phyloP scores from a whole-genome alignment of 1,284 basidiomycete species.

The Wallemia hederae region DNA sequence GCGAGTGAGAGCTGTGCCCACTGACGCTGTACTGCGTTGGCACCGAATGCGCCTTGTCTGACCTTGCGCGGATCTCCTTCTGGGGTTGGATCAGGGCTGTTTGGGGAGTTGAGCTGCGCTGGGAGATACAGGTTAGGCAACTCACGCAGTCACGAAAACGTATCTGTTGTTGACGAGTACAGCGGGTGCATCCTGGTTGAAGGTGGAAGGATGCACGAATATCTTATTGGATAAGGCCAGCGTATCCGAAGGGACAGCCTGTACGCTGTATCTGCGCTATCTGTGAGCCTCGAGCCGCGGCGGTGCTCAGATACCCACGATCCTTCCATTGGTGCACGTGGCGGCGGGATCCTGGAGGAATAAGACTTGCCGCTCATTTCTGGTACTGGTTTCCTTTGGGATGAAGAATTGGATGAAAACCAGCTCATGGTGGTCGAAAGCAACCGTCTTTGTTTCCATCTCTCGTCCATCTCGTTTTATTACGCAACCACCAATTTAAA shows the following conservation, averaged over 20 bases:
- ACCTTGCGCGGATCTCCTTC: slow-evolving; percentile 16
- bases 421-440: not conserved
- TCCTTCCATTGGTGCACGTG: not conserved
- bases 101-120: not conserved
- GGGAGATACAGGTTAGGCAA: too few species aligned
- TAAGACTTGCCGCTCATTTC: not conserved
- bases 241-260: slow-evolving; percentile 18
- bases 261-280: slow-evolving; percentile 1
- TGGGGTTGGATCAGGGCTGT: slow-evolving; percentile 41
- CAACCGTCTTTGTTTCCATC: not conserved
- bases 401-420: slow-evolving; percentile 1
- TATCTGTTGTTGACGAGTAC: slow-evolving; percentile 39
- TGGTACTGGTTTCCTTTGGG: not conserved
- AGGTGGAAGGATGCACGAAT: slow-evolving; percentile 45
- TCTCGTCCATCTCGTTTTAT: slow-evolving; percentile 3
- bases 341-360: not conserved
- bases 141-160: slow-evolving; percentile 17
- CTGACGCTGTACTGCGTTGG: slow-evolving; percentile 38
- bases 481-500: slow-evolving; percentile 3
- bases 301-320: not conserved
- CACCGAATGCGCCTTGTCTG: slow-evolving; percentile 14
- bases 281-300: not conserved
- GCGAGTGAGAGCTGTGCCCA: slow-evolving; percentile 48
- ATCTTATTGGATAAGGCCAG: slow-evolving; percentile 55
- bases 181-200: slow-evolving; percentile 31